Evolutionary conservation across 1,284 basidiomycete genomes (phyloP), one percentile per base, ranked within the genome.

Genomic region (Ganoderma lucidum): DNA sequence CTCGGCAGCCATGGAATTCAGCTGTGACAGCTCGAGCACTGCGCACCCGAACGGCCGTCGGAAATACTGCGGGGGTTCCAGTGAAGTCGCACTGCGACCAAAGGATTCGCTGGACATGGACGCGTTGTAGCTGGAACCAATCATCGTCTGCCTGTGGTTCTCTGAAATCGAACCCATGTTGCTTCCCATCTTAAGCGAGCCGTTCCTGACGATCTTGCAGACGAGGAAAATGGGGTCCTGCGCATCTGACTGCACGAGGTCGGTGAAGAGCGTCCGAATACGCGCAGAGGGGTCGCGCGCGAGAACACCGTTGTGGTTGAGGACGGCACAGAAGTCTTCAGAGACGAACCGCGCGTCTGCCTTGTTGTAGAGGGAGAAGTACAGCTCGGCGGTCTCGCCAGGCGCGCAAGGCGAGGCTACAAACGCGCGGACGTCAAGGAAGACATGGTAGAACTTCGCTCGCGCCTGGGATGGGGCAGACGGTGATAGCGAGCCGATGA

Each of bases 31-130:
- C 76, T 97, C 95, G 64, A 98, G 83, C 5, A 97, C 93, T 1
- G 97, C 97, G 78, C 96, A 98, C 15, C 96, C 97, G 76, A 99
- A 96, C 0, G 97, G 97, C 64, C 97, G 84, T 59, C 97, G 88
- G 76, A 94, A 93, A 59, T 87, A 85, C n/a, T 75, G 68, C 19
- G 78, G 68, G 28, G 78, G 67, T 12, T 77, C 75, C 32, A 64
- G 62, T 59, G 77, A 74, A 32, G 69, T 68, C 23, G 67, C 55
- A 17, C 68, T 65, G 32, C 73, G 70, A 15, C 71, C 72, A 65
- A 68, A 71, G 12, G 62, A 45, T 12, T 76, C 72, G 45, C 39
- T 68, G 23, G 68, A 70, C 48, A 70, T 59, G 55, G 66, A 62
- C 8, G 62, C 44, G 30, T 62, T 67, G 5, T 60, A 64, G 64